Base-by-base conservation (phyloP, 441 rosid genomes). In the Rhodomyrtus psidioides region DNA sequence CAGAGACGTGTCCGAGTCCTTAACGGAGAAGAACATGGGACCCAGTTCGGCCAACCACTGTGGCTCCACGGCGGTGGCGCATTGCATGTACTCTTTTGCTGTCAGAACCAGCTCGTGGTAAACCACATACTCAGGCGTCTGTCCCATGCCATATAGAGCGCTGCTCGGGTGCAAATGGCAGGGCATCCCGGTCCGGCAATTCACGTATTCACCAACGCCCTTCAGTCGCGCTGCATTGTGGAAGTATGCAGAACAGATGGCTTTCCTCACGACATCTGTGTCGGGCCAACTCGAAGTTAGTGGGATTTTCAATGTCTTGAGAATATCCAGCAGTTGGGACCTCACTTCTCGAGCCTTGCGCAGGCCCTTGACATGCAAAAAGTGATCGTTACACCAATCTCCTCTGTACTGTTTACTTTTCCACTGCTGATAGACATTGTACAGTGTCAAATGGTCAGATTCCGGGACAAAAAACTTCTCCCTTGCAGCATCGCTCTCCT, bases 161-260 rank as follows among this genome's bases (percentile, higher is more conserved):
- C 99, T 97, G 91, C 96, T 96, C 6, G 99, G 99, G 83, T 95
- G 99, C 86, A 97, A 90, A 90, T 97, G 98, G 89, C 99, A 96
- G 2, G 99, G 98, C 98, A 94, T 97, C 56, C 99, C 99, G 2
- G 87, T 92, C 90, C 99, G 90, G 84, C 94, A 91, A 89, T 95
- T 96, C 9, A 95, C 96, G 83, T 97, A 97, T 90, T 97, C 99
- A 0, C 98, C 99, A 2, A 97, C 96, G 30, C 99, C 98, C 90
- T 97, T 97, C 54, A 95, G 87, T 87, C 94, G 92, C 1, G 98
- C 98, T 1, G 99, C 91, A 89, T 97, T 97, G 84, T 97, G 99
- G 90, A 97, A 97, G 89, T 96, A 97, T 8, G 99, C 97, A 42
- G 99, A 96, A 86, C 99, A 97, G 56, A 97, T 94, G 14, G 97